Percentiles rank a stretch among this genome's conserved stretches.
phyloP scores from a whole-genome alignment of 495 filamentous ascomycete species.

The Penicillium flavigenum region DNA sequence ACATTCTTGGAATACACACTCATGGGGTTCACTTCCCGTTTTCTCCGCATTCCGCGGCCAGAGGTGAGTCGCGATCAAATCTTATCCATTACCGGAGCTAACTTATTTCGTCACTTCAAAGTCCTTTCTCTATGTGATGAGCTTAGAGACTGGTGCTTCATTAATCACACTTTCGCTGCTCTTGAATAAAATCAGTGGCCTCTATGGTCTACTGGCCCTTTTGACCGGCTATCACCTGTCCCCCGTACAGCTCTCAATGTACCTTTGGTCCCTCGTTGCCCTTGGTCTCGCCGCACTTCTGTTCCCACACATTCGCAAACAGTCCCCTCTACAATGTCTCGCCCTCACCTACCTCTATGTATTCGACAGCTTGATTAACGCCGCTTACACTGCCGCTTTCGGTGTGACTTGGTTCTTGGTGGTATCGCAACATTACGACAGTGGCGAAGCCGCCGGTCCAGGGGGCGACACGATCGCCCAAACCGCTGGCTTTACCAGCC shows the following conservation, averaged over 20 bases:
- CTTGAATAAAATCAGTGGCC: constrained; percentile 83
- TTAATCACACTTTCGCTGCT: constrained; percentile 74
- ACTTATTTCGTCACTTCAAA: constrained; percentile 34
- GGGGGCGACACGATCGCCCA: constrained; percentile 57
- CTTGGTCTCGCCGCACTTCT: constrained; percentile 61
- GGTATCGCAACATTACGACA: constrained; percentile 55
- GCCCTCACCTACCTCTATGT: constrained; percentile 74
- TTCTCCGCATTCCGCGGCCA: constrained; percentile 59
- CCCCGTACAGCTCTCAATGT: constrained; percentile 71
- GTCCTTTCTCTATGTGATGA: constrained; percentile 77
- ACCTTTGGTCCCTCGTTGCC: constrained; percentile 75
- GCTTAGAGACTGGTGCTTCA: constrained; percentile 80
- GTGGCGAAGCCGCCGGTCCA: constrained; percentile 39
- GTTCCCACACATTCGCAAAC: constrained; percentile 67
- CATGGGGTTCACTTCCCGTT: constrained; percentile 51
- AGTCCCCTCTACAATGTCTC: constrained; percentile 65
- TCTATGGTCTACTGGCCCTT: constrained; percentile 85
- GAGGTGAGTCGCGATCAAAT: constrained; percentile 44
- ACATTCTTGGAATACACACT: constrained; percentile 15
- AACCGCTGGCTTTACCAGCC: constrained; percentile 67
- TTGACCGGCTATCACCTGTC: constrained; percentile 70
- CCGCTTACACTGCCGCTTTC: constrained; percentile 74
- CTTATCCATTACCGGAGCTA: constrained; percentile 19
- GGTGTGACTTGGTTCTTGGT: constrained; percentile 80
- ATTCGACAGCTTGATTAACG: constrained; percentile 76